Conservation (phyloP, 2,329 filamentous ascomycete species). For the Cryphonectria nitschkei region DNA sequence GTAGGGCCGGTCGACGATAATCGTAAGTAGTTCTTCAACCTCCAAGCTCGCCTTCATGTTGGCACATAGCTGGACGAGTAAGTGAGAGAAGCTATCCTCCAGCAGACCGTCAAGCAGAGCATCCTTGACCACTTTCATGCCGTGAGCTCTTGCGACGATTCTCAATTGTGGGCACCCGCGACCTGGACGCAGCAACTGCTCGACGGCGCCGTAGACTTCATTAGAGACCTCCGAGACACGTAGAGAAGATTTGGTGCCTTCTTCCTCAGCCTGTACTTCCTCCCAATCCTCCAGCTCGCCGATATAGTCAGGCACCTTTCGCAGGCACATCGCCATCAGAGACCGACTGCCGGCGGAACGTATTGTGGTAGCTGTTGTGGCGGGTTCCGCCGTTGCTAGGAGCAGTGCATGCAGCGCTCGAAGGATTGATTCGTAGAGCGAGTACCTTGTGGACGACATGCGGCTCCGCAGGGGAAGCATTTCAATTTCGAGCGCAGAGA, state of each 20-base stretch:
- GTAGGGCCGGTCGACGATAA: conserved; percentile 41
- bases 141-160: conserved; percentile 51
- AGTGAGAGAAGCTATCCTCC: conserved; percentile 43
- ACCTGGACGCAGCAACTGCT: conserved; percentile 45
- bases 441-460: conserved; percentile 37
- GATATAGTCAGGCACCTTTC: conserved; percentile 52
- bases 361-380: background rate
- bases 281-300: conserved; percentile 49
- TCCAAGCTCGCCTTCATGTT: conserved; percentile 43
- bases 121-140: conserved; percentile 46
- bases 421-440: conserved; percentile 50
- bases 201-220: conserved; percentile 54
- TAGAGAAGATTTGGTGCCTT: conserved; percentile 41
- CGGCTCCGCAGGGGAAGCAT: conserved; percentile 41
- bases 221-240: conserved; percentile 45
- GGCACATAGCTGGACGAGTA: conserved; percentile 48
- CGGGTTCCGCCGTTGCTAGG: conserved; percentile 40
- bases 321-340: conserved; percentile 53
- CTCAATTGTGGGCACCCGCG: conserved; percentile 52
- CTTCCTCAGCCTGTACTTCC: conserved; percentile 42
- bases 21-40: conserved; percentile 45
- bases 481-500: conserved; percentile 38
- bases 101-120: conserved; percentile 49
- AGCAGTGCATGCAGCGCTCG: conserved; percentile 50
- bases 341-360: conserved; percentile 37